Conservation (phyloP, 2,329 filamentous ascomycete species). For the Conoideocrella luteorostrata region DNA sequence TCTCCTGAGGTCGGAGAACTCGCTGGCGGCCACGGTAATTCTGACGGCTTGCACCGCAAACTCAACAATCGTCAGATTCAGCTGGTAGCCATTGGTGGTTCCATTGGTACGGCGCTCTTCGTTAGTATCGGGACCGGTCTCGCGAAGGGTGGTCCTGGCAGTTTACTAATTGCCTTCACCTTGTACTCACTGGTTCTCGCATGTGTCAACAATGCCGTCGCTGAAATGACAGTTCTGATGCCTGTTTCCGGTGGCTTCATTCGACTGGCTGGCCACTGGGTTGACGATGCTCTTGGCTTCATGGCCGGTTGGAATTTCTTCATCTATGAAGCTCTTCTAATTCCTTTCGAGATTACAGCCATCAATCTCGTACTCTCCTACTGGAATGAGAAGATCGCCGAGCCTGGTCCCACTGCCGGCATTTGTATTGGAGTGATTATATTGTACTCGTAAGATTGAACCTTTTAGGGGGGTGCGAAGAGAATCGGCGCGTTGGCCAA, state of each 20-base stretch:
- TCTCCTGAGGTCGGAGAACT: slow-evolving; percentile 21
- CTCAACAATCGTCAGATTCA: slow-evolving; percentile 51
- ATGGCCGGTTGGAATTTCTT: slow-evolving; percentile 39
- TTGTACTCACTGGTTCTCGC: slow-evolving; percentile 50
- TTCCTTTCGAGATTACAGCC: slow-evolving; percentile 38
- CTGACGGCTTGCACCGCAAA: slow-evolving; percentile 37
- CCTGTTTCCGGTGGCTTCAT: slow-evolving; percentile 59
- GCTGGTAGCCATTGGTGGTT: slow-evolving; percentile 52
- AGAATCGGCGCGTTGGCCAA: not conserved
- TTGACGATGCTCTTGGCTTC: slow-evolving; percentile 59
- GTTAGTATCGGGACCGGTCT: slow-evolving; percentile 54
- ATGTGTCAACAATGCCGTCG: slow-evolving; percentile 58
- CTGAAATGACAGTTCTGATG: slow-evolving; percentile 58
- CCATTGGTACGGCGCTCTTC: slow-evolving; percentile 53
- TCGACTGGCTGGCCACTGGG: slow-evolving; percentile 58
- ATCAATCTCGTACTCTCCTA: slow-evolving; percentile 36
- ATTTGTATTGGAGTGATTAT: slow-evolving; percentile 51
- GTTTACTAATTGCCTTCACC: slow-evolving; percentile 52
- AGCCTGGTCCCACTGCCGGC: slow-evolving; percentile 61
- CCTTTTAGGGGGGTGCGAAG: not conserved
- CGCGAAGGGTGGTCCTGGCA: slow-evolving; percentile 36
- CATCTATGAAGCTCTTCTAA: slow-evolving; percentile 36
- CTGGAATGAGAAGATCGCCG: slow-evolving; percentile 37
- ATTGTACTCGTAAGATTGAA: slow-evolving; percentile 46
- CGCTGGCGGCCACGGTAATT: slow-evolving; percentile 23